Evolutionary conservation across 345 rosid genomes (phyloP), one percentile per base, ranked within the genome.

Genomic region (Ceriops tagal): DNA sequence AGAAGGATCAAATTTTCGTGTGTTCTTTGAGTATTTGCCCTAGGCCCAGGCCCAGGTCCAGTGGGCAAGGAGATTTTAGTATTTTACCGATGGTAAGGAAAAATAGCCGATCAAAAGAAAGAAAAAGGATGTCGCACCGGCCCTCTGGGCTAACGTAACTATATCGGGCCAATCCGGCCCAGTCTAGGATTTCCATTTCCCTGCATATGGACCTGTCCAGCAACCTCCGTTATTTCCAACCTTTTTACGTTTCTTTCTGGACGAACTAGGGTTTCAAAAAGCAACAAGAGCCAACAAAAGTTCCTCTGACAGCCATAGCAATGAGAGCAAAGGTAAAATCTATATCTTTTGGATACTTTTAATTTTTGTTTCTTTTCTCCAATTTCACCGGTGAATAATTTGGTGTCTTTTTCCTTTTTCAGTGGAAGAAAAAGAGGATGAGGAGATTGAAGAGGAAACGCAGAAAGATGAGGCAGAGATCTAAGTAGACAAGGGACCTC

Each of bases 381-480:
- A 34, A 13, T 67, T 55, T 16, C 1, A 30, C 3, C 13, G 1
- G 51, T 34, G 19, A 13, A 4, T 67, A 0, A 6, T 18, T n/a
- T 30, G 35, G 10, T 35, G 7, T 0, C 16, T 43, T 63, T 24
- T 26, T 64, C 22, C 2, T 26, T 64, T 27, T 46, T 7, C 53
- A 76, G 84, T 81, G 84, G 84, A 81, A 81, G 82, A 81, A 81
- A 78, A 81, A 81, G 82, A 77, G 84, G 46, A 81, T 81, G 84
- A 78, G 84, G 78, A 78, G 84, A 22, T 75, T 81, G 81, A 81
- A 81, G 80, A 81, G 84, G 80, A 81, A 81, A 75, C 80, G 84
- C 72, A 34, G 84, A 78, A 81, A 81, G 80, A 81, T 81, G 84
- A 69, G 84, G 68, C 84, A 81, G 73, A 61, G 84, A 63, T 81